Conservation (phyloP, 352 stramenopile species). For the Aphanomyces invadans region DNA sequence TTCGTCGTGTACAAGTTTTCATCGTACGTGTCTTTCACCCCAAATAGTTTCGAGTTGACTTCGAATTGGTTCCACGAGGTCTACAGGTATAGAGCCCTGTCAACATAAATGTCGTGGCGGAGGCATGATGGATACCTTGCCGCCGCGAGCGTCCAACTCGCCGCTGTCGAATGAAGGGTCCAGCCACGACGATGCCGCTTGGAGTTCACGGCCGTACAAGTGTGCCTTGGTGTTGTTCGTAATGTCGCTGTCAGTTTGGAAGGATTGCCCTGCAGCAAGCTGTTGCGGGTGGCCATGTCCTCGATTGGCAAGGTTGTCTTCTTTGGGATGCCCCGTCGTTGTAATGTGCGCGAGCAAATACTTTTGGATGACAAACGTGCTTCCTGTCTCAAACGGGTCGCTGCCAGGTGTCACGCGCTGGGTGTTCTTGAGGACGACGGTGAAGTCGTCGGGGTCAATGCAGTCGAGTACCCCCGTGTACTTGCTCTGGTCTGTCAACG, state of each 20-base stretch:
- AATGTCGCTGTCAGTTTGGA: conserved; percentile 89
- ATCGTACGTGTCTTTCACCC: conserved; percentile 92
- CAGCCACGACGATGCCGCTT: conserved; percentile 68
- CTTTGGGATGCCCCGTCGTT: conserved; percentile 51
- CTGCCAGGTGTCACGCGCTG: conserved; percentile 35
- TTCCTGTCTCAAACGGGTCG: conserved; percentile 58
- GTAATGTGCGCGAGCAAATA: conserved; percentile 55
- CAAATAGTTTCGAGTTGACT: conserved; percentile 94
- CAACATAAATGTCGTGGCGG: not conserved
- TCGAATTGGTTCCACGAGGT: conserved; percentile 94
- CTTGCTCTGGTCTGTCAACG: conserved; percentile 48
- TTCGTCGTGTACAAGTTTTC: conserved; percentile 98
- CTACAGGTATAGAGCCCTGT: not conserved
- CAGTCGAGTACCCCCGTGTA: conserved; percentile 71
- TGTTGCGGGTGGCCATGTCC: not conserved
- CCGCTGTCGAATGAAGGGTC: conserved; percentile 70
- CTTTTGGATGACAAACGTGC: conserved; percentile 68
- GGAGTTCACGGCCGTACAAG: conserved; percentile 56
- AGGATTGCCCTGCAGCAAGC: conserved; percentile 26
- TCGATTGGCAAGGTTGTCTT: conserved; percentile 41
- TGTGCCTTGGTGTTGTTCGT: conserved; percentile 53
- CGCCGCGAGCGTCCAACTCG: conserved; percentile 49
- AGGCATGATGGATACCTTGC: conserved; percentile 30
- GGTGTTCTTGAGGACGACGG: conserved; percentile 70
- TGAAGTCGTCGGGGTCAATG: conserved; percentile 78